A percentile compares a stretch with the other conserved stretches of the same genome.
Conservation (phyloP, 805 yeast genomes). For the Candida broadrunensis region DNA sequence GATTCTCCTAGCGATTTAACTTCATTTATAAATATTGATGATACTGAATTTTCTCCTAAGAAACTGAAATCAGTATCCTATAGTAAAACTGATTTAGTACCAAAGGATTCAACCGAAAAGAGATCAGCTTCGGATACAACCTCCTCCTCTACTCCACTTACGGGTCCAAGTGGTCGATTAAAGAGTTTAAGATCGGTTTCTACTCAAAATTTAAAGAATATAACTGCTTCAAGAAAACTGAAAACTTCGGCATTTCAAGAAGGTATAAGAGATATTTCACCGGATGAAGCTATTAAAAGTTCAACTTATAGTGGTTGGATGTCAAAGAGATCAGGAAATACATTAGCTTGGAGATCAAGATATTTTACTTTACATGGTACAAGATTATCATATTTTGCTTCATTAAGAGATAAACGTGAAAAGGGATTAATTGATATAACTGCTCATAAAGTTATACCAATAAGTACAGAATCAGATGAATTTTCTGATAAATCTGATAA, state of each 20-base stretch:
- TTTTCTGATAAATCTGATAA: slow-evolving; percentile 67
- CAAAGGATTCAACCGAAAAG: slow-evolving; percentile 16
- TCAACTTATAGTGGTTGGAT: slow-evolving; percentile 92
- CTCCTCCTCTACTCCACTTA: slow-evolving; percentile 6
- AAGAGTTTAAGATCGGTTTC: slow-evolving; percentile 55
- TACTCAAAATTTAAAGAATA: slow-evolving; percentile 45
- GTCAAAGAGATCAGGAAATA: slow-evolving; percentile 81
- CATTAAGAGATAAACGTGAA: slow-evolving; percentile 76
- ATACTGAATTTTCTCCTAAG: slow-evolving; percentile 32
- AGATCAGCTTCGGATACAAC: slow-evolving; percentile 38
- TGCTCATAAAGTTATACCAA: slow-evolving; percentile 84
- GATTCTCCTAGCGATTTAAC: slow-evolving; percentile 2
- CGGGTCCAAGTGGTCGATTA: slow-evolving; percentile 31
- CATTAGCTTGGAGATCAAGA: slow-evolving; percentile 86
- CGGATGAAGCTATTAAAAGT: slow-evolving; percentile 71
- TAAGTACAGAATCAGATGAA: slow-evolving; percentile 35
- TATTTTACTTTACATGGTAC: slow-evolving; percentile 89
- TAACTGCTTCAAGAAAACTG: slow-evolving; percentile 52
- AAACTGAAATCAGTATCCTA: slow-evolving; percentile 23
- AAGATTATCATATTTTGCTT: slow-evolving; percentile 80
- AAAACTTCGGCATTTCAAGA: slow-evolving; percentile 81
- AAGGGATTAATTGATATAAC: slow-evolving; percentile 94
- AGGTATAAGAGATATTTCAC: slow-evolving; percentile 75
- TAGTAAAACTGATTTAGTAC: slow-evolving; percentile 8
- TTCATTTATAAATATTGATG: slow-evolving; percentile 29